These are phyloP conservation scores for Karstenula rhodostoma DNA, from an alignment of 2,329 filamentous ascomycete species.

Conservation along the genomic window DNA sequence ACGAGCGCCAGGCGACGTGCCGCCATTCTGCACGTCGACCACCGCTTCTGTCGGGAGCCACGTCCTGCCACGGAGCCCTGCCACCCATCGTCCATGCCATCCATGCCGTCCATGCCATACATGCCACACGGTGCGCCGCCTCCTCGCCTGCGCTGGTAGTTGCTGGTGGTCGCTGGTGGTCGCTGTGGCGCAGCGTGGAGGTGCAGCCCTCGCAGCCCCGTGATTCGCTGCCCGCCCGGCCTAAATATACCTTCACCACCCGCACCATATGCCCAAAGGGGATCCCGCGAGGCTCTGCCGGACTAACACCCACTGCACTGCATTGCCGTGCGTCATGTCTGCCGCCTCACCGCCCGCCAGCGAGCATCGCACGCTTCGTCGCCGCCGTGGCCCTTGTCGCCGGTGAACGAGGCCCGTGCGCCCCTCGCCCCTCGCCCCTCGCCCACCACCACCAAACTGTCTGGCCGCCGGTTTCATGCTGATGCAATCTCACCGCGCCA, in stretches of 20 bases:
- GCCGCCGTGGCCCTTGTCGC: conserved; percentile 6
- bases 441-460: neutral
- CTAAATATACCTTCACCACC: conserved; percentile 18
- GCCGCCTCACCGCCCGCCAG: conserved; percentile 30
- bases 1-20: conserved; percentile 30
- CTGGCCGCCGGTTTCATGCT: conserved; percentile 25
- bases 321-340: conserved; percentile 24
- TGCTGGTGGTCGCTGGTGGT: too few species aligned
- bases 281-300: conserved; percentile 16
- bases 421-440: conserved; percentile 8
- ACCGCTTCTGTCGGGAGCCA: conserved; percentile 40
- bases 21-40: conserved; percentile 26
- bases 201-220: conserved; percentile 27
- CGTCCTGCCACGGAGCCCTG: conserved; percentile 24
- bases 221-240: conserved; percentile 1
- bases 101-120: conserved; percentile 23
- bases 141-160: conserved; percentile 31
- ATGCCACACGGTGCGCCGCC: conserved; percentile 29
- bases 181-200: conserved; percentile 36
- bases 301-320: neutral
- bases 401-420: conserved; percentile 1
- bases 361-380: conserved; percentile 19
- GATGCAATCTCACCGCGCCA: conserved; percentile 14
- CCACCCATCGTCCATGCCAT: too few species aligned
- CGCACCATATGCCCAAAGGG: conserved; percentile 17